Evolutionary conservation across 306 rosid genomes (phyloP).

Genomic region (Hippophae gyantsensis): DNA sequence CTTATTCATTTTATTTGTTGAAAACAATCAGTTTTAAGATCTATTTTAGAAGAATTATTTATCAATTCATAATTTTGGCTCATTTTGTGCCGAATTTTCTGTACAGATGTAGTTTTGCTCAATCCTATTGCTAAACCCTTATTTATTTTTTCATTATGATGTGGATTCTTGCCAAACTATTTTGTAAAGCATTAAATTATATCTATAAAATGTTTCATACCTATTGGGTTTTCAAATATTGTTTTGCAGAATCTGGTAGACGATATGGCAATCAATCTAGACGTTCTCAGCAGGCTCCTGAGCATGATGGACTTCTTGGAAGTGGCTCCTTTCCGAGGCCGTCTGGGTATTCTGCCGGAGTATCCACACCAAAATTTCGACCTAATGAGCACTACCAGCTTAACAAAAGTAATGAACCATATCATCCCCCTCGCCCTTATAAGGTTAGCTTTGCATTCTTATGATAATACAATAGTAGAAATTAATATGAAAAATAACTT

Average conservation of each 20-base stretch:
- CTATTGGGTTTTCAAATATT: conserved; percentile 17
- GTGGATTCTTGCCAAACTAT: conserved; percentile 9
- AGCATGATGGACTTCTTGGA: conserved; percentile 98
- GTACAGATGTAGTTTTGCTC: background rate
- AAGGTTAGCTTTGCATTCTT: conserved; percentile 38
- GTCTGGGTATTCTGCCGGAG: conserved; percentile 61
- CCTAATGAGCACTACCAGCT: conserved; percentile 49
- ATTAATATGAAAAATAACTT: conserved; percentile 1
- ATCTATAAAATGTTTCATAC: conserved; percentile 9
- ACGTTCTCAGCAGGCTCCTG: conserved; percentile 75
- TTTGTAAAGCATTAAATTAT: conserved; percentile 13
- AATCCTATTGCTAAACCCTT: background rate
- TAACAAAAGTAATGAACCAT: conserved; percentile 67
- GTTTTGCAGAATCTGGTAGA: conserved; percentile 60
- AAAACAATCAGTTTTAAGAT: too few relatives aligned
- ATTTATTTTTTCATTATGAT: background rate
- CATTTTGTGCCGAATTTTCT: background rate
- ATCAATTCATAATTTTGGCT: background rate
- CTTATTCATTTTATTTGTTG: too few relatives aligned
- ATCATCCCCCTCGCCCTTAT: conserved; percentile 91
- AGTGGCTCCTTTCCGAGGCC: conserved; percentile 96
- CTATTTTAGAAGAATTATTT: too few relatives aligned
- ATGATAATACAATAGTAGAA: conserved; percentile 5
- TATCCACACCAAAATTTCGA: conserved; percentile 50
- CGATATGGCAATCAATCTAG: conserved; percentile 56